Evolutionary conservation across 1,139 yeast genomes (phyloP), one percentile per base, ranked within the genome.

Genomic region (Hemisphaericaspora lyxosophila): DNA sequence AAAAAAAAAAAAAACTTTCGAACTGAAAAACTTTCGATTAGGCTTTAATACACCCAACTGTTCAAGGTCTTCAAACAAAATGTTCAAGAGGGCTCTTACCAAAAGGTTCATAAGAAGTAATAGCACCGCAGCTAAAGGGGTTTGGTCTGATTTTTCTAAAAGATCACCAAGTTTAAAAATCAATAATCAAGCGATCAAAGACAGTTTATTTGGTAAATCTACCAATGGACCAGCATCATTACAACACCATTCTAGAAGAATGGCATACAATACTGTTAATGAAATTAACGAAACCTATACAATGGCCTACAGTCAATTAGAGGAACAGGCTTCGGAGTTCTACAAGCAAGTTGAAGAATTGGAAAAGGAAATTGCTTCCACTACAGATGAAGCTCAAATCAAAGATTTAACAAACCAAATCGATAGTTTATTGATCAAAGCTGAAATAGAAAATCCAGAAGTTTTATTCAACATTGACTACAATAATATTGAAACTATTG

Each of bases 401-500:
- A 26, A 36, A 11, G 28, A 32, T 9, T 37, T 49, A 25, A 42
- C 40, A 15, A 38, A 44, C 20, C 41, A 48, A 24, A 53, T 57
- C 29, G 63, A 65, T 20, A 32, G 49, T 19, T 49, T 63, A 33
- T 49, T 47, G 14, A 50, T 57, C 8, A 46, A 54, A 31, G 87
- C 95, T 1, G 94, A 89, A 57, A 51, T 67, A 31, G 60, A 70
- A 52, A 87, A 89, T 57, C 97, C 97, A 7, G 95, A 87, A 60
- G 96, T 88, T 7, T 67, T 79, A 43, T 86, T 77, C 64, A 87
- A 85, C 58, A 67, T 76, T 38, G 64, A 66, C 35, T 78, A 60
- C 55, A 53, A 57, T 36, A 54, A 66, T 19, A 59, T 75, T 4
- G 65, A 68, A 12, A 51, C 67, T 13, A 62, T 84, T 38, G 96